These are phyloP conservation scores for Nannizziopsis arthrosporioides DNA, from an alignment of 2,329 filamentous ascomycete species.

Conservation along the genomic window DNA sequence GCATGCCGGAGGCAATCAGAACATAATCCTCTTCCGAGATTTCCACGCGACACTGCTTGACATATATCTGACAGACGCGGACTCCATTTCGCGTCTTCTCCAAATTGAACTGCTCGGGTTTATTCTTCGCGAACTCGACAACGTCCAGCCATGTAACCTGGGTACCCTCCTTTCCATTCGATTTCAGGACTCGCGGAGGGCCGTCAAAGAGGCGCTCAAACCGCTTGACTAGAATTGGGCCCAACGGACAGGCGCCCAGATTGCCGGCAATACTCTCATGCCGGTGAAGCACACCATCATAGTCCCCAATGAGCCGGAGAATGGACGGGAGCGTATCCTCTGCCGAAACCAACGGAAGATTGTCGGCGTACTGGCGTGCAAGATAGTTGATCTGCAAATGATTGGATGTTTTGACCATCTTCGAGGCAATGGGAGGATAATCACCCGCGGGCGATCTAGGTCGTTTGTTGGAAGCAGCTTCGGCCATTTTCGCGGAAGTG, in stretches of 20 bases:
- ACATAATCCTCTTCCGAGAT: constrained; percentile 82
- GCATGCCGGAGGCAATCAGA: constrained; percentile 67
- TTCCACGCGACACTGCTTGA: constrained; percentile 70
- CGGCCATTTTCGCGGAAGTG: constrained; percentile 19
- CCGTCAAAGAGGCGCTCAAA: constrained; percentile 80
- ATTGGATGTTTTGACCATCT: constrained; percentile 45
- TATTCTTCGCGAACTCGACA: constrained; percentile 69
- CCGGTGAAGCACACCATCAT: constrained; percentile 72
- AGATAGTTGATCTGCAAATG: constrained; percentile 59
- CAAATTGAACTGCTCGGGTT: constrained; percentile 65
- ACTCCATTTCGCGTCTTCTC: constrained; percentile 56
- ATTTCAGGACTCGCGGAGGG: constrained; percentile 56
- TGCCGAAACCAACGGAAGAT: constrained; percentile 50
- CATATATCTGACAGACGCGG: constrained; percentile 67
- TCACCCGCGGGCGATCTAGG: constrained; percentile 36
- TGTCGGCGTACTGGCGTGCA: constrained; percentile 49
- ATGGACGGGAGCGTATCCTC: constrained; percentile 65
- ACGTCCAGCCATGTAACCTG: constrained; percentile 73
- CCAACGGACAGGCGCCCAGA: constrained; percentile 69
- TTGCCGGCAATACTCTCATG: constrained; percentile 81
- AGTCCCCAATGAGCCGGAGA: constrained; percentile 60
- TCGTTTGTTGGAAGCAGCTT: constrained; percentile 36
- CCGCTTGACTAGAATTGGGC: constrained; percentile 70
- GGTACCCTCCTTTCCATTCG: constrained; percentile 48
- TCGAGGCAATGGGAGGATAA: constrained; percentile 33